Evolutionary conservation across 345 rosid species (phyloP).

Genomic region (Dimocarpus longan): DNA sequence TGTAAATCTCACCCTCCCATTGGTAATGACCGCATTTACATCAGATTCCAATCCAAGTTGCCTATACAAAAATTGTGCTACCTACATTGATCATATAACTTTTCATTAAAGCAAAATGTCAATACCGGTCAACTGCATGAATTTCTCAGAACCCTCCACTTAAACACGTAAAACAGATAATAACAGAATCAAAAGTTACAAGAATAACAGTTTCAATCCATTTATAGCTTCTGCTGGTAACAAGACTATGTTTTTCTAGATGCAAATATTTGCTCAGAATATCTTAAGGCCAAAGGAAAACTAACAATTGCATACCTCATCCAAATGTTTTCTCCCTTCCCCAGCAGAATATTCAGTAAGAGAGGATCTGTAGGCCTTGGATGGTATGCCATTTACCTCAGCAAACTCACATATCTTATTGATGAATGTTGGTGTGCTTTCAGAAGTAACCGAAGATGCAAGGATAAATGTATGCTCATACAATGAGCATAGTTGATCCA

Average conservation of each 20-base stretch:
- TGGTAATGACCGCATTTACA: conserved; percentile 70
- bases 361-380: conserved; percentile 57
- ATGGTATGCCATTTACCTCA: conserved; percentile 67
- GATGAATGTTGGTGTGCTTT: conserved; percentile 52
- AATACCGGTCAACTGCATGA: no score
- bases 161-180: neutral
- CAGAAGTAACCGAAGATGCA: conserved; percentile 50
- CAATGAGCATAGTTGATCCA: conserved; percentile 76
- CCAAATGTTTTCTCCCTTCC: conserved; percentile 46
- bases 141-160: no score
- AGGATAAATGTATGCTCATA: conserved; percentile 63
- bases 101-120: no score
- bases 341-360: conserved; percentile 52
- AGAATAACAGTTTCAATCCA: neutral
- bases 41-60: conserved; percentile 68
- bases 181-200: neutral
- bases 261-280: neutral
- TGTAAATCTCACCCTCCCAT: conserved; percentile 76
- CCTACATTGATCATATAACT: conserved; percentile 15
- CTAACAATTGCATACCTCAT: conserved; percentile 49
- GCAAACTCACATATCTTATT: conserved; percentile 80
- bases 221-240: neutral
- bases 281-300: conserved; percentile 1
- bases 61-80: conserved; percentile 66
- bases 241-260: neutral